These are phyloP conservation scores for Tricholoma hemisulphureum DNA, from an alignment of 768 basidiomycete genomes.

Conservation along the genomic window DNA sequence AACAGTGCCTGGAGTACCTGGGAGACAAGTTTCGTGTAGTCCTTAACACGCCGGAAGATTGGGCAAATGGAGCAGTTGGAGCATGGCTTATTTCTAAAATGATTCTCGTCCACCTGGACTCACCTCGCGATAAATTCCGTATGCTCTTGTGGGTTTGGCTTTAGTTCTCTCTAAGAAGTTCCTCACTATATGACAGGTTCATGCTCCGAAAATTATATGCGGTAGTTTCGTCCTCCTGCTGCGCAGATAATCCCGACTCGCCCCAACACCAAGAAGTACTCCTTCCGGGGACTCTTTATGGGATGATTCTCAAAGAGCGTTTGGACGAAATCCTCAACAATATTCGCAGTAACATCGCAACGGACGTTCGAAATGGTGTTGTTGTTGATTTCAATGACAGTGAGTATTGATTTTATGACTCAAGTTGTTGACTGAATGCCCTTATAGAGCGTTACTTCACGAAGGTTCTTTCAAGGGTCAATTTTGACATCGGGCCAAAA, in stretches of 20 bases:
- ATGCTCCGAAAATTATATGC: constrained; percentile 97
- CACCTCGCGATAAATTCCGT: constrained; percentile 89
- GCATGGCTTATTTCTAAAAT: constrained; percentile 80
- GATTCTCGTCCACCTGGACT: constrained; percentile 85
- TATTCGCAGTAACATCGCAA: constrained; percentile 64
- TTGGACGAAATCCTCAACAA: constrained; percentile 84
- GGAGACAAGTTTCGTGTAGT: constrained; percentile 97
- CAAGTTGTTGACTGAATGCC: constrained; percentile 1
- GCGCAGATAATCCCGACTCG: constrained; percentile 96
- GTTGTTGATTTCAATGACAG: constrained; percentile 88
- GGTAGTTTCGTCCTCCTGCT: constrained; percentile 85
- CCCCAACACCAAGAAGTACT: constrained; percentile 98
- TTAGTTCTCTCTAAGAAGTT: neutral
- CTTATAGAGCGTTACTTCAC: constrained; percentile 73
- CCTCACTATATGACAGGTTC: constrained; percentile 53
- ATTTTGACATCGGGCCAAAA: constrained; percentile 88
- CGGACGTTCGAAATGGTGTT: constrained; percentile 75
- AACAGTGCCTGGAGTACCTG: constrained; percentile 91
- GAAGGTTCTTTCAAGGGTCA: constrained; percentile 72
- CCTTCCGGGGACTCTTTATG: constrained; percentile 87
- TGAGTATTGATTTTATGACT: constrained; percentile 36
- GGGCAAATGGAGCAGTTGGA: constrained; percentile 81
- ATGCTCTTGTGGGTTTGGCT: constrained; percentile 76
- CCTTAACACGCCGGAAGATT: constrained; percentile 88
- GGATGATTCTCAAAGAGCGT: constrained; percentile 97